Base-by-base conservation (phyloP, 2,329 filamentous ascomycete genomes). In the Paraphaeosphaeria sporulosa region DNA sequence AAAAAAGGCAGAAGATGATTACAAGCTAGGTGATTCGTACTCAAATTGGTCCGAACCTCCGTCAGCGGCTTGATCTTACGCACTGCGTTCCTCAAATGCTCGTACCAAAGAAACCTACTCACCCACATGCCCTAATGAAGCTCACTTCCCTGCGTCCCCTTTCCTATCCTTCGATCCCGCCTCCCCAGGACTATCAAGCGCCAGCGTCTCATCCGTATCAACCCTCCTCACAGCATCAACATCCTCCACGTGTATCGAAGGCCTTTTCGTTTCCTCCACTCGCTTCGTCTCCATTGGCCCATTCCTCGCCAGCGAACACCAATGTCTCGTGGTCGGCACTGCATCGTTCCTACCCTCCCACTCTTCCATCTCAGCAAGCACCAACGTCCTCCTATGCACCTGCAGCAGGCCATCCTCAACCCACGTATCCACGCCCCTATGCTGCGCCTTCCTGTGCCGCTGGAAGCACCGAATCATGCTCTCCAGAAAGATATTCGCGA, bases 401-500 rank as follows among this genome's bases (percentile, higher is more conserved):
- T 57, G 42, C n/a, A 60, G 46, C 38, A 60, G 15, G 4, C 53
- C 52, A 43, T 60, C 58, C 38, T 53, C 44, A 43, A 56, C 42
- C 58, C 58, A 60, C 17, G 51, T 19, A 25, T 55, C 44, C 32
- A 44, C 58, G 15, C 58, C 55, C 27, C n/a, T 30, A 56, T 42
- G 51, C 32, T 15, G 8, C 36, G 19, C 36, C 42, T 43, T 49
- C 44, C 44, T 55, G 2, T 52, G n/a, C 55, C 48, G 38, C 38
- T 60, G 53, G 3, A 44, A 23, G 17, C 52, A 38, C 25, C 38
- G 27, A 27, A 51, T 40, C 7, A 44, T 3, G 23, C 47, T 49
- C n/a, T 48, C 44, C 19, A 59, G 43, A 44, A 59, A 58, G 7
- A 58, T 23, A 21, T 62, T 62, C 13, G 46, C 43, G 12, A 59